Base-by-base conservation (phyloP, 352 stramenopile species). In the Pythium grandisporangium region DNA sequence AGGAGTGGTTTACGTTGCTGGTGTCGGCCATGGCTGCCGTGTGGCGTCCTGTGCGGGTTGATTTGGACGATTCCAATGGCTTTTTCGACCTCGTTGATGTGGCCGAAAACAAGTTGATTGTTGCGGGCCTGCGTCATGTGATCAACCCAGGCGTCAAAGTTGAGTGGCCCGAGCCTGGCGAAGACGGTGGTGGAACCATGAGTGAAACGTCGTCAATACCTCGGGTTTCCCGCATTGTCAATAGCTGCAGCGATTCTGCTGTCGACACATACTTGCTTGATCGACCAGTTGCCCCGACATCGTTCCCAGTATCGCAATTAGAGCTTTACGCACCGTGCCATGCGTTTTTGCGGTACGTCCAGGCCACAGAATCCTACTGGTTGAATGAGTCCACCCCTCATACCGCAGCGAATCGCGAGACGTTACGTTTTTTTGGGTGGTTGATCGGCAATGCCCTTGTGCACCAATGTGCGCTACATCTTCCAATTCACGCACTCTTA, bases 1-100 rank as follows among this genome's bases (percentile, higher is more conserved):
- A 85, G 36, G 76, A 89, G 51, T 89, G 76, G 76, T 75, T 84
- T 43, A 41, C 45, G 7, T 42, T 89, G 1, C 34, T 89, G 1
- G 56, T 59, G 11, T 34, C 13, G 2, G 54, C 70, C 5, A 39
- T 85, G 30, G 33, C 45, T 4, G 62, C 67, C 17, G 80, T 71
- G 40, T 84, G 70, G 74, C 57, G 51, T 11, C 36, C 48, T 21
- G 26, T 84, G 27, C 2, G 42, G 1, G 21, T 70, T 2, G 42
- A 62, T 7, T 1, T 27, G 1, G 45, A 53, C 1, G 25, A 37
- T 8, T 17, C 12, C 10, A 45, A 49, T 21, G 53, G 52, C 6
- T 52, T 46, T 10, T n/a, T n/a, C n/a, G 51, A 54, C 12, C 41
- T 53, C 1, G 57, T 70, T 25, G 58, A 63, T 46, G 67, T 49